phyloP scores from a whole-genome alignment of 2,329 filamentous ascomycete genomes.

The Ophiocordyceps polyrhachis-furcata region DNA sequence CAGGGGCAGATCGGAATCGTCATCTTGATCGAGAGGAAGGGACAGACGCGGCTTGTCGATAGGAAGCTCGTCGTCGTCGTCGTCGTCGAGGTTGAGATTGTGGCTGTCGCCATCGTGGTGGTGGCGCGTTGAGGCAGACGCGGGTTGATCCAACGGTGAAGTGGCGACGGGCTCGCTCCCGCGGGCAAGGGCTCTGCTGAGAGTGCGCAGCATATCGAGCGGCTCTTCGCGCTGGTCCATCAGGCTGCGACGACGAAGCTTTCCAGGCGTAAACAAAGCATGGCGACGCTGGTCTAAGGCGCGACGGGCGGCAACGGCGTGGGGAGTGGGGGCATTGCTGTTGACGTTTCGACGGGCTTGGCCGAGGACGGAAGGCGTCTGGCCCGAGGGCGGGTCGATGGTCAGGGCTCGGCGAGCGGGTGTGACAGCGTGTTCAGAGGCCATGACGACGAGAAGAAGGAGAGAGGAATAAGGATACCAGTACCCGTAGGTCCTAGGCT shows the following conservation, averaged over 20 bases:
- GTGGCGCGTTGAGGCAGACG: slow-evolving; percentile 4
- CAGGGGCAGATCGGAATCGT: slow-evolving; percentile 31
- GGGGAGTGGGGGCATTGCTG: slow-evolving; percentile 33
- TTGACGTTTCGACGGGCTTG: slow-evolving; percentile 13
- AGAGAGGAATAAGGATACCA: not conserved
- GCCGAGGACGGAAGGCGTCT: slow-evolving; percentile 14
- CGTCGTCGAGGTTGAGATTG: slow-evolving; percentile 17
- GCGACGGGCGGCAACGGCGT: slow-evolving; percentile 39
- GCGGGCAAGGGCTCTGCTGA: slow-evolving; percentile 35
- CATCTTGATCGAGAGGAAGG: slow-evolving; percentile 29
- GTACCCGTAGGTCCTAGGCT: too few species aligned
- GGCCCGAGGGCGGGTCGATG: slow-evolving; percentile 20
- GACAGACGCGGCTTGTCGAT: slow-evolving; percentile 35
- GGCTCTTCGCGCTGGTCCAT: slow-evolving; percentile 37
- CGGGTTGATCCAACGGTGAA: slow-evolving; percentile 16
- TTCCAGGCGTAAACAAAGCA: slow-evolving; percentile 40
- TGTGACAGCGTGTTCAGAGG: slow-evolving; percentile 6
- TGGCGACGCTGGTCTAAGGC: slow-evolving; percentile 39
- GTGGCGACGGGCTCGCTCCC: slow-evolving; percentile 23
- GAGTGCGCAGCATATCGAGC: slow-evolving; percentile 30
- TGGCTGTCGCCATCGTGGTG: slow-evolving; percentile 4
- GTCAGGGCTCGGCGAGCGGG: slow-evolving; percentile 12
- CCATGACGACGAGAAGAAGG: not conserved
- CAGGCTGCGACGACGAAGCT: slow-evolving; percentile 36
- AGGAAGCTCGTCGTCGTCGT: slow-evolving; percentile 31